Evolutionary conservation across 192 early-diverging fungal species (phyloP), one percentile per base, ranked within the genome.

Genomic region (Rhizophagus clarus): DNA sequence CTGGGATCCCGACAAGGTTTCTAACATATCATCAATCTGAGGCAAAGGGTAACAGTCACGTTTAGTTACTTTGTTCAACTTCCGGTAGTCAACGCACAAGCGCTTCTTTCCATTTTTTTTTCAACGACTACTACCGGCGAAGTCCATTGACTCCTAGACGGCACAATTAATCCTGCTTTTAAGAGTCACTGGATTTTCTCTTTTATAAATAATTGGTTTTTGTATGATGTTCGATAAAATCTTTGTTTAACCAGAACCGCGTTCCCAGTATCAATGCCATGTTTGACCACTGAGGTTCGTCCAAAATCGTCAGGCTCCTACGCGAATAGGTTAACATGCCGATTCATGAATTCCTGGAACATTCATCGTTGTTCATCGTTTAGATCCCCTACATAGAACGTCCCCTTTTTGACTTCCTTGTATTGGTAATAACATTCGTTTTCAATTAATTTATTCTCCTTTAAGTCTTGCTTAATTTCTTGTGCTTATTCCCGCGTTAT

Each of bases 41-140:
- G 87, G 88, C 29, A 89, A 62, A 0, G 88, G 83, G 72, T 86
- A 87, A 1, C 60, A 20, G 66, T 89, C 81, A 22, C 79, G 74
- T 29, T 76, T 71, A 5, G 88, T 88, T 6, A 83, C 60, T 2
- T 64, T 32, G 74, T 90, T 89, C 0, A 89, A 70, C 14, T 76
- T 63, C 22, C 81, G 77, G 71, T 89, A 90, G 62, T 90, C 86
- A 0, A 88, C 34, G 40, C 83, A 83, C 0, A 88, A 45, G 0
- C 87, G n/a, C 85, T 28, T 7, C 64, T 71, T 0, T 83, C 82
- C 71, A 85, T 82, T n/a, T 84, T 82, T 56, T 90, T 90, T 29
- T 56, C 24, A 0, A 87, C 86, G 60, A 89, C 74, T 6, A 89
- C 68, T 2, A 84, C 49, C 2, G 86, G 88, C 0, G 86, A 62